Conservation (phyloP, 75 land plant species). For the Sequoiadendron giganteum region DNA sequence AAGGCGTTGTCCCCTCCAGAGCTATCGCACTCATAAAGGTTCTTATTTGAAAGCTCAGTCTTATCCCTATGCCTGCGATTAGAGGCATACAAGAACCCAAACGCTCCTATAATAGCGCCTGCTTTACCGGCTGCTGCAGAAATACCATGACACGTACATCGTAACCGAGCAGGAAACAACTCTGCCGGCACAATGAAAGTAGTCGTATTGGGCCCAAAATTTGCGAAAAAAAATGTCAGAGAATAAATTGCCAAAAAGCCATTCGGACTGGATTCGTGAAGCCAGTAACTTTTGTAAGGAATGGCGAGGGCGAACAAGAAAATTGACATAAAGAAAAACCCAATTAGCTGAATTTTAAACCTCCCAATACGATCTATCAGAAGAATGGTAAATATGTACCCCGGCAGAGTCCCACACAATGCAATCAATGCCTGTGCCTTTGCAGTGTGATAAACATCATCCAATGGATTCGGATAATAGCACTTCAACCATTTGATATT, state of each 20-base stretch:
- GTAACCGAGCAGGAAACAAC: conserved; percentile 17
- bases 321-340: conserved; percentile 24
- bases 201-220: conserved; percentile 55
- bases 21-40: too few relatives aligned
- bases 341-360: conserved; percentile 28
- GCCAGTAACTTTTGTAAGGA: conserved; percentile 1
- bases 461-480: neutral
- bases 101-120: too few relatives aligned
- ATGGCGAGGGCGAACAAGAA: neutral
- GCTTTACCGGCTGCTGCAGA: too few relatives aligned
- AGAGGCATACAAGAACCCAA: too few relatives aligned
- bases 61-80: too few relatives aligned
- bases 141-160: too few relatives aligned
- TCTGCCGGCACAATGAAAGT: conserved; percentile 29
- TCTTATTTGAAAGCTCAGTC: too few relatives aligned
- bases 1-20: too few relatives aligned
- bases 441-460: neutral
- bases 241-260: conserved; percentile 30
- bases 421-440: too few relatives aligned
- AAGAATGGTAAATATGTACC: too few relatives aligned
- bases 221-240: conserved; percentile 60
- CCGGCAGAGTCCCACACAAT: too few relatives aligned
- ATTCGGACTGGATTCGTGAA: conserved; percentile 9
- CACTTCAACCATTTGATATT: conserved; percentile 6
- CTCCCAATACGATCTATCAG: conserved; percentile 31